phyloP scores from a whole-genome alignment of 2,329 filamentous ascomycete genomes.

The Aspergillus unguis region DNA sequence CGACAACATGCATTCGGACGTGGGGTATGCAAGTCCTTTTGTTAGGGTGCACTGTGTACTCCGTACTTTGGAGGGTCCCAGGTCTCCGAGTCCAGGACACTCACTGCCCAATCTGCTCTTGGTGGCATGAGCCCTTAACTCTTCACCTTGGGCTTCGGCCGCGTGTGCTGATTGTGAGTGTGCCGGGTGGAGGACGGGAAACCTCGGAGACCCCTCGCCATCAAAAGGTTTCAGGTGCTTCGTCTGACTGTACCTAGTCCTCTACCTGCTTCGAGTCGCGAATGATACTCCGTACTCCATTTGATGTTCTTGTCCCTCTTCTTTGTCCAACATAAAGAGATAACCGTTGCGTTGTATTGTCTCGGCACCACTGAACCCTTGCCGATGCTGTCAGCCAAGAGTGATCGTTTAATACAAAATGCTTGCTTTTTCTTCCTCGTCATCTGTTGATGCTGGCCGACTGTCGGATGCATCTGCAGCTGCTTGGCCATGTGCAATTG shows the following conservation, averaged over 20 bases:
- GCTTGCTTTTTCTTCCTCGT: slow-evolving; percentile 1
- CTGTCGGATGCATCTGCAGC: background rate
- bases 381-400: slow-evolving; percentile 8
- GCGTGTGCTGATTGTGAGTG: background rate
- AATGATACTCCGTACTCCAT: too few species aligned
- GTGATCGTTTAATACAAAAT: background rate
- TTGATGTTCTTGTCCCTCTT: too few species aligned
- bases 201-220: too few species aligned
- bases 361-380: slow-evolving; percentile 7
- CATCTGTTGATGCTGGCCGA: background rate
- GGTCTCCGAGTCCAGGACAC: background rate
- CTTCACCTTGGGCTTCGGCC: slow-evolving; percentile 11
- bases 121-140: slow-evolving; percentile 9
- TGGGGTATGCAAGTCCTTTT: slow-evolving; percentile 22
- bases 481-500: slow-evolving; percentile 7
- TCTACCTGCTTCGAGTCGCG: too few species aligned
- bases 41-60: slow-evolving; percentile 8
- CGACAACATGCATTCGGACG: slow-evolving; percentile 14
- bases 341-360: background rate
- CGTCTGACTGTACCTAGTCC: too few species aligned
- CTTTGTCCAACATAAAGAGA: too few species aligned
- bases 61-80: slow-evolving; percentile 1
- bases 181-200: too few species aligned
- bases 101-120: slow-evolving; percentile 14
- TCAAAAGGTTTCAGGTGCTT: too few species aligned